Conservation (phyloP, 768 basidiomycete genomes). For the Gymnopilus dilepis region DNA sequence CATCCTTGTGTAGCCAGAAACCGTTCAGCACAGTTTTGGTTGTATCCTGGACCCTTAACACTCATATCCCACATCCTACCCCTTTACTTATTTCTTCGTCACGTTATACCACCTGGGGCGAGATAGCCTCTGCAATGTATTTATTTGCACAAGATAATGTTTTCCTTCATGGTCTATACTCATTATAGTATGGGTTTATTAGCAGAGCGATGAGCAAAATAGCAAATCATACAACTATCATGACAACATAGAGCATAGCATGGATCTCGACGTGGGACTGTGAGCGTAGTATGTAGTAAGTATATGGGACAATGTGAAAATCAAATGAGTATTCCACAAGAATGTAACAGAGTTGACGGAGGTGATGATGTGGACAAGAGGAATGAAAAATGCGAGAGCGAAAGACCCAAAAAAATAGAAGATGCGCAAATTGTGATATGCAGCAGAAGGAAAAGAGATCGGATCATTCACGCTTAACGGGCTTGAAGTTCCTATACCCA, state of each 20-base stretch:
- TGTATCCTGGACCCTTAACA: no score
- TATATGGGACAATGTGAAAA: not conserved
- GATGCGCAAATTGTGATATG: not conserved
- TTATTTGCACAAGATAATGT: no score
- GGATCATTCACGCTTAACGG: slow-evolving; percentile 4
- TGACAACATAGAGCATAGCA: not conserved
- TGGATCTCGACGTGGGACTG: not conserved
- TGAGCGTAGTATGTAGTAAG: no score
- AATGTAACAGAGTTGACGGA: not conserved
- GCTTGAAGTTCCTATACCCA: slow-evolving; percentile 1
- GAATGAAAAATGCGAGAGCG: not conserved
- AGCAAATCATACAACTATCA: not conserved
- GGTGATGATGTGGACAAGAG: not conserved
- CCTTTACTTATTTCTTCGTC: no score
- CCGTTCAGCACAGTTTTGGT: no score
- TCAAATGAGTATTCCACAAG: not conserved
- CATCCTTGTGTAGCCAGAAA: slow-evolving; percentile 52
- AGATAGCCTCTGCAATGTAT: not conserved
- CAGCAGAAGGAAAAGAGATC: not conserved
- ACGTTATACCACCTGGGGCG: slow-evolving; percentile 5
- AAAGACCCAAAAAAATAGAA: not conserved
- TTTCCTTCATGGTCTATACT: slow-evolving; percentile 1
- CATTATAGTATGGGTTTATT: slow-evolving; percentile 1
- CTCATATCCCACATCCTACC: no score
- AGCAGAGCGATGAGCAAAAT: not conserved